Evolutionary conservation across 2,329 filamentous ascomycete genomes (phyloP), one percentile per base, ranked within the genome.

Genomic region (Colletotrichum incanum): DNA sequence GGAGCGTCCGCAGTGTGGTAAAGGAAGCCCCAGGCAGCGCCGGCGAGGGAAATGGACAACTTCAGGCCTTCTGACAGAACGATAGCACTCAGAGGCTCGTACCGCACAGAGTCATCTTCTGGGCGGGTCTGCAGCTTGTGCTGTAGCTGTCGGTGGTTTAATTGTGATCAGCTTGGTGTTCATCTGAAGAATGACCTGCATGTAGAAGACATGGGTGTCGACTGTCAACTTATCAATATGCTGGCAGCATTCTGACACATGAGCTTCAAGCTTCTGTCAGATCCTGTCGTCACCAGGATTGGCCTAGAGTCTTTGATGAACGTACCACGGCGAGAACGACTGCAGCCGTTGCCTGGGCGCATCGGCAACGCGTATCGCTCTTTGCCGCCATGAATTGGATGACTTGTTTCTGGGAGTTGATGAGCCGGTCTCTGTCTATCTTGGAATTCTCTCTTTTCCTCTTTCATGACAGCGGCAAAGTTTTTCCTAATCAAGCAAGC

Each of bases 161-260:
- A 37, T n/a, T 16, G 5, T 39, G 31, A 63, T 63, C 45, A 26
- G 45, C 31, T 18, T 45, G 31, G n/a, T 8, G 23, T 39, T 28
- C 52, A 9, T 37, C 28, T 11, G 23, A 55, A 55, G 20, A 16
- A 7, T 6, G 23, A 5, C 34, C 20, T 39, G 14, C 59, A 62
- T 20, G 23, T 6, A 7, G 28, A 31, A 43, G 16, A 28, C 26
- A 34, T 52, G 50, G 37, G 26, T 31, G n/a, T 14, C n/a, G 55
- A 37, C 9, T 43, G 31, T 59, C 8, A 8, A 52, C n/a, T 41
- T 20, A 52, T 45, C 5, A 63, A 52, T 28, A 63, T 62, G 45
- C 60, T 52, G 34, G 12, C 59, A 8, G 59, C 31, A 39, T 50
- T 62, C 39, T 39, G n/a, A 23, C 59, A 23, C 26, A 31, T 7